Conservation (phyloP, 495 filamentous ascomycete genomes). For the Parachaetomium inaequale region DNA sequence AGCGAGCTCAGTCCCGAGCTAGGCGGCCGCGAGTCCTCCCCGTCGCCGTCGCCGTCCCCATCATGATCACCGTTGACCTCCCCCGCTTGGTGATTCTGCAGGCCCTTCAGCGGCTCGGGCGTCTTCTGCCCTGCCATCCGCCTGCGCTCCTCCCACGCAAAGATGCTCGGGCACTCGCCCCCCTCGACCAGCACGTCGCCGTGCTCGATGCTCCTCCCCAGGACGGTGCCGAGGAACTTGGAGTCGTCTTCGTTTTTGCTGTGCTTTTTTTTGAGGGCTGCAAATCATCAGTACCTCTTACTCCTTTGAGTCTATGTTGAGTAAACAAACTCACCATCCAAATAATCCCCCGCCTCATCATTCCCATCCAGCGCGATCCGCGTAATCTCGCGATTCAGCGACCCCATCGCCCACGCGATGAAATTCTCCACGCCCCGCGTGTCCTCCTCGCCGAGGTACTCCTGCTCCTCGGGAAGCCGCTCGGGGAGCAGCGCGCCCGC, state of each 20-base stretch:
- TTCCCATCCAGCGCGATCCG: constrained; percentile 53
- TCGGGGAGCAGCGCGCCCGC: constrained; percentile 65
- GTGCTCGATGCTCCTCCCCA: constrained; percentile 67
- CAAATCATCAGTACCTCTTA: neutral
- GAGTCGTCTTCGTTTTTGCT: constrained; percentile 75
- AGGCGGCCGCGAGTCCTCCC: constrained; percentile 40
- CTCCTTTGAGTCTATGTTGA: too few relatives aligned
- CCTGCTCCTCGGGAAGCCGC: constrained; percentile 38
- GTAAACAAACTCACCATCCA: constrained; percentile 51
- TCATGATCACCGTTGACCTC: constrained; percentile 17
- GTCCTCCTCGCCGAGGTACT: constrained; percentile 57
- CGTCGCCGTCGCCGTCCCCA: constrained; percentile 16
- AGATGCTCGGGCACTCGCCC: constrained; percentile 59
- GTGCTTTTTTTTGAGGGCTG: constrained; percentile 76
- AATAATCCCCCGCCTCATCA: constrained; percentile 60
- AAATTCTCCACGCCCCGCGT: constrained; percentile 68
- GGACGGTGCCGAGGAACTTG: constrained; percentile 71
- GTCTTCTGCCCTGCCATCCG: constrained; percentile 26
- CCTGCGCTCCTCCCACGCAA: constrained; percentile 56
- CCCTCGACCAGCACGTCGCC: constrained; percentile 69
- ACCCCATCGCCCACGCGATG: constrained; percentile 67
- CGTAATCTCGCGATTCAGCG: constrained; percentile 64
- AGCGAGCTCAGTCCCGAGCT: constrained; percentile 53
- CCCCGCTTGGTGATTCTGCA: neutral
- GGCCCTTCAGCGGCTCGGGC: constrained; percentile 12